Evolutionary conservation across 768 basidiomycete genomes (phyloP).

Genomic region (Pleurotus salmoneostramineus): DNA sequence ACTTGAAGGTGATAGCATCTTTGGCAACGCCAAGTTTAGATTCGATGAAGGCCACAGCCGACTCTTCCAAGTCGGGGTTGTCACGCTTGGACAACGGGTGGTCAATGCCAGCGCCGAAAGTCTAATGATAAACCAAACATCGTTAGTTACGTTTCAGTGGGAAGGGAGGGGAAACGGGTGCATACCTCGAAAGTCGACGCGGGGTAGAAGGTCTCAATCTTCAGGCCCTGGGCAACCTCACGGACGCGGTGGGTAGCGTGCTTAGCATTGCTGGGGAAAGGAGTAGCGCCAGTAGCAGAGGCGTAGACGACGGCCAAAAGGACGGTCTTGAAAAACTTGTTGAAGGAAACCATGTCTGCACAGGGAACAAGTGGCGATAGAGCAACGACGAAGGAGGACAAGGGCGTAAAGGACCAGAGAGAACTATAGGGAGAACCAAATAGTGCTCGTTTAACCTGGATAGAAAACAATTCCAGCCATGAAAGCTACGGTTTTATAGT

Average conservation of each 20-base stretch:
- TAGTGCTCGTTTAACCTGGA: no score
- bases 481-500: no score
- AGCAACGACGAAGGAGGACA: no score
- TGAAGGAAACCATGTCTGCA: slow-evolving; percentile 19
- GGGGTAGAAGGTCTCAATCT: slow-evolving; percentile 33
- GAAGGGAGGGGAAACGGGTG: not conserved
- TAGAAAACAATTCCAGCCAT: no score
- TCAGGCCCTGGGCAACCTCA: slow-evolving; percentile 22
- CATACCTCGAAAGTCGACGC: slow-evolving; percentile 29
- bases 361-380: no score
- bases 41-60: slow-evolving; percentile 21
- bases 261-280: slow-evolving; percentile 23
- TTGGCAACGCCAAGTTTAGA: slow-evolving; percentile 19
- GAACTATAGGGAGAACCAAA: no score
- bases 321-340: slow-evolving; percentile 25
- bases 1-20: slow-evolving; percentile 18
- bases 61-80: slow-evolving; percentile 16
- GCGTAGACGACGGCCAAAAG: slow-evolving; percentile 24
- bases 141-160: not conserved
- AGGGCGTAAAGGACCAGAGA: no score
- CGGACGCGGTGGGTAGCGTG: slow-evolving; percentile 28
- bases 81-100: slow-evolving; percentile 24
- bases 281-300: slow-evolving; percentile 20
- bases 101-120: slow-evolving; percentile 24
- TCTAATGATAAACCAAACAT: slow-evolving; percentile 15